Evolutionary conservation across 2,329 filamentous ascomycete genomes (phyloP), one percentile per base, ranked within the genome.

Genomic region (Ophiocordyceps sinensis): DNA sequence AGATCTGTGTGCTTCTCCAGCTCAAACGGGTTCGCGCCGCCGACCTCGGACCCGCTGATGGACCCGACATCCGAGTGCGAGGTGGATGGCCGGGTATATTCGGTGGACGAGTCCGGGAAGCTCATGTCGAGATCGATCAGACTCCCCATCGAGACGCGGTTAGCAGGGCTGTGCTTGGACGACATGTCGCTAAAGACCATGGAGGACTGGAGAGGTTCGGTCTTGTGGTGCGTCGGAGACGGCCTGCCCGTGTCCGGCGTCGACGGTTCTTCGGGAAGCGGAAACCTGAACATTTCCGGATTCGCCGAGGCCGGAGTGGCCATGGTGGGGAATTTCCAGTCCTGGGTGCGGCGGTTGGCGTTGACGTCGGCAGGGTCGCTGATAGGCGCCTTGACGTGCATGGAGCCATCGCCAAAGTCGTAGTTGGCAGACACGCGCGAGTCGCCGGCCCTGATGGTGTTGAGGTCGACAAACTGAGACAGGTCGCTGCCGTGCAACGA

Each of bases 1-100:
- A 77, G 58, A 1, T 74, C 77, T 1, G 73, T 63, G 48, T 79
- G 75, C n/a, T 71, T 68, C 53, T 81, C 77, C 4, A 80, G 63
- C 41, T 79, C 73, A 43, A 80, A 80, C 0, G 76, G 74, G 48
- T 75, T 75, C 2, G 63, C 66, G 12, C 67, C 63, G 23, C 71
- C 68, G 28, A 71, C 55, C 43, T 77, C 71, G 1, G 74, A 75
- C 39, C 74, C 75, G 8, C 67, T 65, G 11, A 77, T 61, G 1
- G 72, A 76, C 2, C 55, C 68, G 12, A 65, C 70, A 44, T 77
- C 73, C 1, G 75, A 79, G 52, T 77, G 70, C 11, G 74, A 73
- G 0, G 73, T 77, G 2, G 74, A 77, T 1, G 74, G 74, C 1
- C 73, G 64, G 0, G 68, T 65, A 13, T 65, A 56, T 28, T 77